phyloP scores from a whole-genome alignment of 2,329 filamentous ascomycete genomes.

The Remersonia thermophila region DNA sequence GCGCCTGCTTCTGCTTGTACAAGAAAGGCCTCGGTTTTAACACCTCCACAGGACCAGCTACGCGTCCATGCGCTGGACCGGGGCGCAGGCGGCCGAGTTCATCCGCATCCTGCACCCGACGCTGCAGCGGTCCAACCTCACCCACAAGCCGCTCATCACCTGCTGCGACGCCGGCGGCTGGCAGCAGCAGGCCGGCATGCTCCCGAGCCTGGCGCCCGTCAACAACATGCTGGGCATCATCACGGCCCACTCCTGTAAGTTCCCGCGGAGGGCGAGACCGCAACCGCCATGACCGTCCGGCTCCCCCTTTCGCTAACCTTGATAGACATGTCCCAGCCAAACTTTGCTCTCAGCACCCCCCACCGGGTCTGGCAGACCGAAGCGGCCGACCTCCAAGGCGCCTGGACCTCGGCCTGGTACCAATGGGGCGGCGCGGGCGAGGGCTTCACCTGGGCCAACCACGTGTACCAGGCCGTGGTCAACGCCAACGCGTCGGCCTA shows the following conservation, averaged over 20 bases:
- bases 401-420: conserved; percentile 32
- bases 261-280: no score
- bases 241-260: conserved; percentile 31
- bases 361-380: conserved; percentile 36
- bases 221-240: conserved; percentile 27
- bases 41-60: conserved; percentile 15
- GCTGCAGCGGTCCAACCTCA: conserved; percentile 20
- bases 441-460: conserved; percentile 44
- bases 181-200: conserved; percentile 8
- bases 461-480: conserved; percentile 37
- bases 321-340: conserved; percentile 29
- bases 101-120: conserved; percentile 30
- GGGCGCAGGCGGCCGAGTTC: conserved; percentile 27
- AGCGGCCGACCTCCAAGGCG: conserved; percentile 29
- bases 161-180: conserved; percentile 17
- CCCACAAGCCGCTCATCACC: conserved; percentile 28
- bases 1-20: not conserved
- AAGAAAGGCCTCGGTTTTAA: no score
- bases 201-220: conserved; percentile 25
- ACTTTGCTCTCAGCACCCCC: conserved; percentile 23
- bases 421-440: conserved; percentile 33
- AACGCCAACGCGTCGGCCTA: conserved; percentile 38
- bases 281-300: no score
- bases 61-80: conserved; percentile 24
- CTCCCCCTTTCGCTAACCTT: no score